Conservation (phyloP, 202 grass and related monocot genomes). For the Digitaria exilis region DNA sequence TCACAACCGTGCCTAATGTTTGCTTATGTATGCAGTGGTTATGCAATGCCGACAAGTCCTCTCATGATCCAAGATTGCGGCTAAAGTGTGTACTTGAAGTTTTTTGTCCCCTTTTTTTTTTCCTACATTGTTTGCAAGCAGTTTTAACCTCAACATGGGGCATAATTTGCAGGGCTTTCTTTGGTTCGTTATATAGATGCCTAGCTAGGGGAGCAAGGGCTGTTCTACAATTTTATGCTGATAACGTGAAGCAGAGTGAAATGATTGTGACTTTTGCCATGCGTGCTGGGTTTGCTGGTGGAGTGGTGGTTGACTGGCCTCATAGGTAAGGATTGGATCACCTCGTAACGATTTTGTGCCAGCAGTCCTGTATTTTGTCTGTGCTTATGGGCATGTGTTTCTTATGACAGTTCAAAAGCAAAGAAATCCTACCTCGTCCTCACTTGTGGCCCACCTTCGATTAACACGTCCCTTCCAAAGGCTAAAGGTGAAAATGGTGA, state of each 20-base stretch:
- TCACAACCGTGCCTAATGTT: slow-evolving; percentile 23
- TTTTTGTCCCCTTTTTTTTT: slow-evolving; percentile 6
- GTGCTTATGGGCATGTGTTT: slow-evolving; percentile 31
- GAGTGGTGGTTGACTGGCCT: slow-evolving; percentile 93
- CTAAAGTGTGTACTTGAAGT: slow-evolving; percentile 59
- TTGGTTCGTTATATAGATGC: slow-evolving; percentile 97
- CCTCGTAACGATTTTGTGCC: background rate
- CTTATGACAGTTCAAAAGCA: slow-evolving; percentile 82
- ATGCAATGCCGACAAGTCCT: slow-evolving; percentile 92
- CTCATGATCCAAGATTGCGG: slow-evolving; percentile 85
- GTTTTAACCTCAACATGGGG: slow-evolving; percentile 13
- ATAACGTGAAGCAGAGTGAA: slow-evolving; percentile 95
- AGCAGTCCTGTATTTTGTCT: slow-evolving; percentile 5
- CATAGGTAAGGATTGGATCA: slow-evolving; percentile 55
- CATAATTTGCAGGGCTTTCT: slow-evolving; percentile 82
- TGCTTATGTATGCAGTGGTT: slow-evolving; percentile 66
- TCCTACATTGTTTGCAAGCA: slow-evolving; percentile 28
- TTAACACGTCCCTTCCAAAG: slow-evolving; percentile 69
- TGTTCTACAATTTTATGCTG: slow-evolving; percentile 93
- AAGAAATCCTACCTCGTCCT: slow-evolving; percentile 97
- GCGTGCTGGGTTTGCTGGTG: slow-evolving; percentile 96
- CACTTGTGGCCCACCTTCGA: slow-evolving; percentile 81
- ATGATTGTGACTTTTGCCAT: slow-evolving; percentile 96
- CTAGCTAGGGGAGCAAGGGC: slow-evolving; percentile 91
- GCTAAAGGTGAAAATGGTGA: slow-evolving; percentile 83